Base-by-base conservation (phyloP, 345 rosid species). In the Acer campestre region DNA sequence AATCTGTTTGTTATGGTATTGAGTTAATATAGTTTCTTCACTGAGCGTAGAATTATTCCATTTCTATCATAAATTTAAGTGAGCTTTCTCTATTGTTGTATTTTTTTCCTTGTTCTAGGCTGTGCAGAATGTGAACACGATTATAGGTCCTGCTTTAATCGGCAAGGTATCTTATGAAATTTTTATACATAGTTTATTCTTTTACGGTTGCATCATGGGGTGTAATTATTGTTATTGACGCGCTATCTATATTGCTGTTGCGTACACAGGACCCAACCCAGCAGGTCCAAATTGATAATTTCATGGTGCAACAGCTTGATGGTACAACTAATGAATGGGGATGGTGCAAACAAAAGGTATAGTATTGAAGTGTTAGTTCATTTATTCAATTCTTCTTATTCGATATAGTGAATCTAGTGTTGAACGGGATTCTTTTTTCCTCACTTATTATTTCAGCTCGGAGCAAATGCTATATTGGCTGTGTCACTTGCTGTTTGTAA, bases 311-410 rank as follows among this genome's bases (percentile, higher is more conserved):
- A 48, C 84, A 91, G 76, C 91, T 89, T 56, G 93, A 91, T 78
- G 95, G 93, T 80, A 91, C 95, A 23, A 82, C 82, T 17, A 91
- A 91, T 46, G 95, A 91, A 74, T 91, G 95, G 95, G 95, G 95
- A 49, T 91, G 95, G 93, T 91, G 93, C 85, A 91, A 91, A 70
- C 91, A 91, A 64, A 91, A 89, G 89, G 95, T 89, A 82, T 53
- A 5, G 48, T 22, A 65, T 35, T 5, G 10, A 22, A 7, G 59
- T 25, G 53, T 31, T 4, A 5, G 20, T 72, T 29, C 7, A 8
- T 53, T 23, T 68, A 3, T 22, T 53, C 2, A 2, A 42, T 27
- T 10, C 29, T 62, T 44, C 8, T 46, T 6, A 56, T 18, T 13
- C 14, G 3, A n/a, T 25, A 23, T 17, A 62, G 31, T 63, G 29